phyloP scores from a whole-genome alignment of 2,329 filamentous ascomycete species.

The Fusarium musae region DNA sequence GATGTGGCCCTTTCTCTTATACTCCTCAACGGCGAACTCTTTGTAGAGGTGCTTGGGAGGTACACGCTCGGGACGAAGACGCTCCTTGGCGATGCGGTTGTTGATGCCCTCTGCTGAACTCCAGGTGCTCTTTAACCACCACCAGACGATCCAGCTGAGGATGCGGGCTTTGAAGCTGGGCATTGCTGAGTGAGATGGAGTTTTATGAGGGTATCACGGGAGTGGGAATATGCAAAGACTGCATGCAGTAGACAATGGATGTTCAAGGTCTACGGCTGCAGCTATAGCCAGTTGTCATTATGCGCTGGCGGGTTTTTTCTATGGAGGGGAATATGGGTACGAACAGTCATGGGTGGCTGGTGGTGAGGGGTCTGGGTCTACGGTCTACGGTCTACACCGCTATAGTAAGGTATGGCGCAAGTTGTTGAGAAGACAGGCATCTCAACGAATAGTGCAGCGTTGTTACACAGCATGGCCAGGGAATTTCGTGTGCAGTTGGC shows the following conservation, averaged over 20 bases:
- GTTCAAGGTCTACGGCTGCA: background rate
- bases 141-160: constrained; percentile 45
- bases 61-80: constrained; percentile 29
- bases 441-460: background rate
- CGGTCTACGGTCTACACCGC: constrained; percentile 22
- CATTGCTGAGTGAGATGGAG: constrained; percentile 28
- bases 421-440: background rate
- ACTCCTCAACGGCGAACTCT: constrained; percentile 44
- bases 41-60: constrained; percentile 43
- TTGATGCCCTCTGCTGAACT: constrained; percentile 40
- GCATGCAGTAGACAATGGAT: constrained; percentile 2
- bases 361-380: constrained; percentile 19
- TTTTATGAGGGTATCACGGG: background rate
- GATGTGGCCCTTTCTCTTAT: constrained; percentile 20
- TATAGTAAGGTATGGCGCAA: background rate
- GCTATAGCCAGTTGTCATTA: background rate
- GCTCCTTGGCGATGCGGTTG: constrained; percentile 39
- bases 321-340: constrained; percentile 26
- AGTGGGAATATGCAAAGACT: constrained; percentile 3
- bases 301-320: constrained; percentile 20
- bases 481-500: background rate
- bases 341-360: background rate
- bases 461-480: background rate
- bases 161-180: constrained; percentile 44
- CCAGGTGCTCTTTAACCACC: constrained; percentile 42